Conservation (phyloP, 176 grass and related monocot species). For the Carex scoparia region DNA sequence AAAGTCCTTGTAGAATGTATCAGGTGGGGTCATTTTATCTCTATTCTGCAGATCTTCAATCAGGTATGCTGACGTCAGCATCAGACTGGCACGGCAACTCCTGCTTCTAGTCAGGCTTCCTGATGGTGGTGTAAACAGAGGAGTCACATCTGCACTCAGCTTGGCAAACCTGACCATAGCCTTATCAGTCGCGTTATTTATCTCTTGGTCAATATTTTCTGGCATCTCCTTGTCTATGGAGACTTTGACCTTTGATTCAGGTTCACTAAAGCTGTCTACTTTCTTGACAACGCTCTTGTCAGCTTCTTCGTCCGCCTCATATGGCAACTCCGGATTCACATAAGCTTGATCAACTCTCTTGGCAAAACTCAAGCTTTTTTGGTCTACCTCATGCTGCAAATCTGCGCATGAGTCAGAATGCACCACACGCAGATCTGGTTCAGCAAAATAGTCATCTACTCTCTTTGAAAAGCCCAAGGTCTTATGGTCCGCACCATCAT, state of each 20-base stretch:
- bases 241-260: conserved; percentile 8
- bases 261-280: conserved; percentile 21
- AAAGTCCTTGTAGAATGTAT: conserved; percentile 31
- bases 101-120: conserved; percentile 44
- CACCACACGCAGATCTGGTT: not conserved
- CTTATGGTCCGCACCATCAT: not conserved
- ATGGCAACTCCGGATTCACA: not conserved
- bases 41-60: conserved; percentile 36
- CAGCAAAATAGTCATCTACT: not conserved
- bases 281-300: conserved; percentile 11
- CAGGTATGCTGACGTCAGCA: conserved; percentile 54
- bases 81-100: conserved; percentile 81
- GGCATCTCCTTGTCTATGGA: not conserved
- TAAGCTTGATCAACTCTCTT: not conserved
- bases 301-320: conserved; percentile 4
- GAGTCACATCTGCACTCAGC: not conserved
- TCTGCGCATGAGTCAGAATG: not conserved
- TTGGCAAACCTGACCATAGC: not conserved
- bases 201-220: not conserved
- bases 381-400: not conserved
- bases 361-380: conserved; percentile 17
- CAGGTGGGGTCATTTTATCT: conserved; percentile 35
- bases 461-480: conserved; percentile 8
- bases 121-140: not conserved
- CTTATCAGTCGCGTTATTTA: conserved; percentile 1